phyloP scores from a whole-genome alignment of 208 protist species.

The Zelonia costaricensis region DNA sequence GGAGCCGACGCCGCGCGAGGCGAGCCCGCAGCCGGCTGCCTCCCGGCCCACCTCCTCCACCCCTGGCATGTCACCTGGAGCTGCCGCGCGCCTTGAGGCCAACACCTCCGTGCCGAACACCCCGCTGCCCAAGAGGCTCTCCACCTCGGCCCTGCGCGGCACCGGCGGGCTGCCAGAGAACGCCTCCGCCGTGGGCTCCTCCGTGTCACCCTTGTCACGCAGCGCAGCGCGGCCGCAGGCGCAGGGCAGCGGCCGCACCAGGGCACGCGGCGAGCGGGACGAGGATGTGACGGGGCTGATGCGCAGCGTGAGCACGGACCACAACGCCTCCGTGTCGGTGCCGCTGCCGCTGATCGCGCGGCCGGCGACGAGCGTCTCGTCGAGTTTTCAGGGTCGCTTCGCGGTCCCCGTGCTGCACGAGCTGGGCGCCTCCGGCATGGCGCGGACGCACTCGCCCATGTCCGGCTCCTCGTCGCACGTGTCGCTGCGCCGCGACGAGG shows the following conservation, averaged over 20 bases:
- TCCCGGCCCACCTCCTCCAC: neutral
- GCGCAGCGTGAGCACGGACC: neutral
- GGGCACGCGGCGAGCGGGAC: neutral
- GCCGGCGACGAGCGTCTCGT: neutral
- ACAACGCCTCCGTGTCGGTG: neutral
- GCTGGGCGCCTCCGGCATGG: neutral
- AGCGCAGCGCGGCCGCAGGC: neutral
- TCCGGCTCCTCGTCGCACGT: slow-evolving; percentile 14
- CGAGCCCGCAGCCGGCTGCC: too few relatives aligned
- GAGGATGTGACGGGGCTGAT: neutral
- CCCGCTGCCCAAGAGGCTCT: neutral
- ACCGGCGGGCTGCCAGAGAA: neutral
- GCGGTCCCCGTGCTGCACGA: neutral
- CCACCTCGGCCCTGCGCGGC: neutral
- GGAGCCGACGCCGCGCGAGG: neutral
- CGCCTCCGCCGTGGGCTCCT: neutral
- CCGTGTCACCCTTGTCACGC: neutral
- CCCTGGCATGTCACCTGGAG: too few relatives aligned
- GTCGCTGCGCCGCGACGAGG: slow-evolving; percentile 21
- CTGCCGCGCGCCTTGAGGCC: too few relatives aligned
- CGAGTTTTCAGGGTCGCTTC: neutral
- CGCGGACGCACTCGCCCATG: neutral
- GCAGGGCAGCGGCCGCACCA: too few relatives aligned
- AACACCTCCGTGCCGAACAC: neutral
- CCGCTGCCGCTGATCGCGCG: slow-evolving; percentile 2